These are phyloP conservation scores for Erodium trifolium DNA, from an alignment of 441 rosid species.

Conservation along the genomic window DNA sequence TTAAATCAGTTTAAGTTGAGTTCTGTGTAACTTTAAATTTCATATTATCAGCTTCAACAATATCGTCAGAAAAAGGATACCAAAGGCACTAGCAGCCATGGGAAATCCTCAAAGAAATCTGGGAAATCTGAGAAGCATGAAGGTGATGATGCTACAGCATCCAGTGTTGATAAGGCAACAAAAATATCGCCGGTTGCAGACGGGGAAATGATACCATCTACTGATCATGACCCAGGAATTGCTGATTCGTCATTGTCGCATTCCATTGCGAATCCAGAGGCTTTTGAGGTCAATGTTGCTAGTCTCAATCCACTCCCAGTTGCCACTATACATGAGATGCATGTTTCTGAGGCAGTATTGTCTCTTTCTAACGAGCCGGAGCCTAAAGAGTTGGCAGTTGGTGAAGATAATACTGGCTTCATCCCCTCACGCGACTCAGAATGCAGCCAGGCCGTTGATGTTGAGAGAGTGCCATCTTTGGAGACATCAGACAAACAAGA, in stretches of 20 bases:
- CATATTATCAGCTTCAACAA: slow-evolving; percentile 79
- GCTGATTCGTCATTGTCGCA: slow-evolving; percentile 27
- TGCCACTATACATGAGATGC: not conserved
- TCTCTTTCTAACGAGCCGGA: slow-evolving; percentile 23
- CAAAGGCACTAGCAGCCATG: slow-evolving; percentile 72
- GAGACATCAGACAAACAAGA: slow-evolving; percentile 26
- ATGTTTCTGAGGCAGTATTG: slow-evolving; percentile 17
- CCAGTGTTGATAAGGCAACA: slow-evolving; percentile 25
- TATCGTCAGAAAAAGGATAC: slow-evolving; percentile 90
- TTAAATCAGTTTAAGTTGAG: slow-evolving; percentile 8
- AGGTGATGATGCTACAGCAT: slow-evolving; percentile 37
- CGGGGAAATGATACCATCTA: slow-evolving; percentile 30
- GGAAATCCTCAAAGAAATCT: slow-evolving; percentile 61
- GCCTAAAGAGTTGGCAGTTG: slow-evolving; percentile 19
- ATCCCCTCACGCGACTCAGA: slow-evolving; percentile 30
- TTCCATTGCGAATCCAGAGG: slow-evolving; percentile 27
- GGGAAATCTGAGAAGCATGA: slow-evolving; percentile 52
- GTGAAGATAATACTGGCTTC: slow-evolving; percentile 27
- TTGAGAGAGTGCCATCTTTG: slow-evolving; percentile 22
- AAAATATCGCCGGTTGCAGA: slow-evolving; percentile 26
- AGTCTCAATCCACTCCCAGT: slow-evolving; percentile 32
- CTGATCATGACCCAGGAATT: slow-evolving; percentile 25
- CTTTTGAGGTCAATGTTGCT: slow-evolving; percentile 28
- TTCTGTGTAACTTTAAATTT: slow-evolving; percentile 11
- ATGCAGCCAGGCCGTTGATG: slow-evolving; percentile 22